These are phyloP conservation scores for Mycena haematopus DNA, from an alignment of 768 basidiomycete genomes.

Conservation along the genomic window DNA sequence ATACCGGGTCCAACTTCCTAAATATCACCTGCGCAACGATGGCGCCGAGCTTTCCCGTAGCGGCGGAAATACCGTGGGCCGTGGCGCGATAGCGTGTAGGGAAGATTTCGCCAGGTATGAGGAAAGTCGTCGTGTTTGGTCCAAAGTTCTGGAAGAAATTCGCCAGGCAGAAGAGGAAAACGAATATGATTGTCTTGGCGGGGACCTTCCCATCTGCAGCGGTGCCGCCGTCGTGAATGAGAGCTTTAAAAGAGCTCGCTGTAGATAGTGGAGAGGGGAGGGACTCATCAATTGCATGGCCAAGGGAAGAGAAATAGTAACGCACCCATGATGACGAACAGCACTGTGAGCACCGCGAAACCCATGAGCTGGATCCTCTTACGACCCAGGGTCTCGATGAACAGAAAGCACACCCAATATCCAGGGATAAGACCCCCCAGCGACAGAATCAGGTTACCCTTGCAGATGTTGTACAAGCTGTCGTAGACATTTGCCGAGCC, in stretches of 20 bases:
- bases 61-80: constrained; percentile 84
- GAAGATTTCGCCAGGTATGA: constrained; percentile 81
- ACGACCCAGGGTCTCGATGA: constrained; percentile 82
- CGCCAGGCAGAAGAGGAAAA: constrained; percentile 83
- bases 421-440: constrained; percentile 84
- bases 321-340: constrained; percentile 75
- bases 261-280: neutral
- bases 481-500: constrained; percentile 54
- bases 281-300: neutral
- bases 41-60: constrained; percentile 83
- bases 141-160: constrained; percentile 93
- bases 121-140: constrained; percentile 80
- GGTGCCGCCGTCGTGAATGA: constrained; percentile 62
- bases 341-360: constrained; percentile 66
- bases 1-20: constrained; percentile 50
- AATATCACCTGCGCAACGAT: constrained; percentile 83
- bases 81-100: constrained; percentile 90
- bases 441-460: constrained; percentile 80
- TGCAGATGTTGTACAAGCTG: constrained; percentile 64
- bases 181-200: constrained; percentile 60
- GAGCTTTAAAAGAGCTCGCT: constrained; percentile 66
- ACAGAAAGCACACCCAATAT: constrained; percentile 66
- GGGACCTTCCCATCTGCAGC: constrained; percentile 43
- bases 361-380: constrained; percentile 84
- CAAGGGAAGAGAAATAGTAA: constrained; percentile 11